Evolutionary conservation across 2,329 filamentous ascomycete genomes (phyloP), one percentile per base, ranked within the genome.

Genomic region (Aspergillus sp.): DNA sequence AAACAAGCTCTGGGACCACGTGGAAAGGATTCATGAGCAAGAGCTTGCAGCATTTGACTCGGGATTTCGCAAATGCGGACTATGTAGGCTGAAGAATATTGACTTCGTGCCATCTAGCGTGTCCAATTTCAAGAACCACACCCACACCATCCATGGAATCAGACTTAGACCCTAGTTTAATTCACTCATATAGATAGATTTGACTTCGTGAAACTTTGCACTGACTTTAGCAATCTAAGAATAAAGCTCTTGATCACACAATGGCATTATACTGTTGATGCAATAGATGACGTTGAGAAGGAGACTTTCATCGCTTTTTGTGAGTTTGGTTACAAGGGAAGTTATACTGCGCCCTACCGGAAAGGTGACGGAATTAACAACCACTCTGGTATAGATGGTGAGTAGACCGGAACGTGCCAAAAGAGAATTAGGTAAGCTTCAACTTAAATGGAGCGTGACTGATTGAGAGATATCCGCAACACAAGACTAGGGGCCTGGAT

Each of bases 1-100:
- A n/a, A 66, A 67, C 49, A 67, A 60, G 30, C 53, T 66, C 3
- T 67, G 57, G 64, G 54, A 66, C 57, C 56, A 67, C 55, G 43
- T 67, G 9, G 64, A 67, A 49, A 66, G 57, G 5, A 45, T 65
- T 19, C 59, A 67, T 21, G 12, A 43, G n/a, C 17, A 41, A 19
- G 60, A 66, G 48, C 63, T 66, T 25, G 47, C 63, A 21, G 63
- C 41, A 38, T 67, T 61, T 56, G 13, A 56, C 17, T 32, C 43
- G 17, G 51, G 58, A 15, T 58, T 32, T 12, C 32, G 8, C 19
- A 28, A 28, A 28, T 61, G 41, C 58, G 41, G 61, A n/a, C 32
- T 63, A 58, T 63, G 39, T 17, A 23, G 55, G 5, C 53, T 61
- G 41, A 32, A 21, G 47, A 48, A 53, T 13, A 45, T 63, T 36